These are phyloP conservation scores for Gloeostereum incarnatum DNA, from an alignment of 768 basidiomycete genomes.

Conservation along the genomic window DNA sequence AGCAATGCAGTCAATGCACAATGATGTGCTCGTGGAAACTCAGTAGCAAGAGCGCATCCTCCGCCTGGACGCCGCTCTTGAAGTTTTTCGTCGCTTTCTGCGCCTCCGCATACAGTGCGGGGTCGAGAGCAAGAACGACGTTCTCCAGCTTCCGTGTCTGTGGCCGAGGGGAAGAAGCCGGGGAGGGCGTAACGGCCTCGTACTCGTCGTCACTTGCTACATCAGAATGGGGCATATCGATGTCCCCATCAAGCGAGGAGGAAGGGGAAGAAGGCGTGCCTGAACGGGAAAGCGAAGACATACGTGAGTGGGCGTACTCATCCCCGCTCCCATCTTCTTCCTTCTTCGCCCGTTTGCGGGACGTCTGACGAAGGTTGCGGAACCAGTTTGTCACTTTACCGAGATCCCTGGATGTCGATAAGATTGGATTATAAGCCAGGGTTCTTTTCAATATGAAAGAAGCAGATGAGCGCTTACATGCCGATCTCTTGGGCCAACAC, in stretches of 20 bases:
- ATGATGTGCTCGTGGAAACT: slow-evolving; percentile 65
- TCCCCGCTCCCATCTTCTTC: slow-evolving; percentile 25
- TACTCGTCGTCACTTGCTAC: slow-evolving; percentile 63
- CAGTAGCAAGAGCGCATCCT: slow-evolving; percentile 67
- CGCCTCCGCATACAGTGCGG: slow-evolving; percentile 34
- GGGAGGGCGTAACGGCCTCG: slow-evolving; percentile 67
- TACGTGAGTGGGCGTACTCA: slow-evolving; percentile 26
- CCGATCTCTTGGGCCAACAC: slow-evolving; percentile 68
- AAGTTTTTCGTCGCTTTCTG: slow-evolving; percentile 39
- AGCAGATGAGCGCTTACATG: slow-evolving; percentile 36
- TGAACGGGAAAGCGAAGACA: slow-evolving; percentile 39
- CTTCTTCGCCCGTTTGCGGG: slow-evolving; percentile 61
- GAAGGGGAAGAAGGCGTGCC: slow-evolving; percentile 41
- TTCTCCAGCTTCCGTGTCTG: slow-evolving; percentile 17
- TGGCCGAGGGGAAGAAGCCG: slow-evolving; percentile 27
- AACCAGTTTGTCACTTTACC: slow-evolving; percentile 88
- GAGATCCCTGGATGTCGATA: slow-evolving; percentile 45
- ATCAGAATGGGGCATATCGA: slow-evolving; percentile 33
- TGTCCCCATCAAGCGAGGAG: slow-evolving; percentile 38
- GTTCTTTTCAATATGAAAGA: slow-evolving; percentile 1
- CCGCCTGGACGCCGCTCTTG: slow-evolving; percentile 52
- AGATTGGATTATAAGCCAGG: slow-evolving; percentile 9
- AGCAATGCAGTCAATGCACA: too few species aligned
- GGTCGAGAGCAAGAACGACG: slow-evolving; percentile 27
- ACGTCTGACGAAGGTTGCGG: slow-evolving; percentile 73